Evolutionary conservation across 2,329 filamentous ascomycete genomes (phyloP).

Genomic region (Apiospora sp.): DNA sequence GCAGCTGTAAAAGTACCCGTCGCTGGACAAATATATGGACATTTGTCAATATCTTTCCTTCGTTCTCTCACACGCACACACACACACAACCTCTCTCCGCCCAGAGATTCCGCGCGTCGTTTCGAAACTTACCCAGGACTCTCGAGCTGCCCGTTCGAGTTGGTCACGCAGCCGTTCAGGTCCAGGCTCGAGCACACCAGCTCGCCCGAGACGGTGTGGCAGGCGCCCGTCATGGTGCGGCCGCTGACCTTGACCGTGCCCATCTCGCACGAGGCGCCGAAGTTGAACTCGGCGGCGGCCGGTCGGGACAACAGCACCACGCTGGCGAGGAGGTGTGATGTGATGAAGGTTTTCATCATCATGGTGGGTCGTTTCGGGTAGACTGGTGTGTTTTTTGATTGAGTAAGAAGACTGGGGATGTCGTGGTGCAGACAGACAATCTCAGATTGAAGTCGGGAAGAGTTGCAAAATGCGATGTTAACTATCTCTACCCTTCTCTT

Average conservation of each 20-base stretch:
- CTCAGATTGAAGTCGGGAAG: not conserved
- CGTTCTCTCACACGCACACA: no score
- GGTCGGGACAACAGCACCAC: not conserved
- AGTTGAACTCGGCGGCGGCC: not conserved
- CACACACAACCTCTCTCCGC: no score
- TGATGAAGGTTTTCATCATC: not conserved
- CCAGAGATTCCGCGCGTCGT: no score
- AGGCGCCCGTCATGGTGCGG: constrained; percentile 16
- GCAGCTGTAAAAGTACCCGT: constrained; percentile 18
- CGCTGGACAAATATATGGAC: not conserved
- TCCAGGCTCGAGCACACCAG: constrained; percentile 12
- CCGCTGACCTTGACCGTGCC: constrained; percentile 1
- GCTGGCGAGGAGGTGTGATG: not conserved
- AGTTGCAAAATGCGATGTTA: not conserved
- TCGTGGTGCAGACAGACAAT: not conserved
- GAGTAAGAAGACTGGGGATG: not conserved
- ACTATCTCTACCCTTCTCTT: not conserved
- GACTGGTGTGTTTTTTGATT: no score
- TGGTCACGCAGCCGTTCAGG: not conserved
- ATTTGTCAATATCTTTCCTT: not conserved
- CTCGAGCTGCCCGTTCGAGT: not conserved
- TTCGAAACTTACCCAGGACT: not conserved
- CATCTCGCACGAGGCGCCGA: constrained; percentile 7
- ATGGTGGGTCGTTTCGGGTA: not conserved
- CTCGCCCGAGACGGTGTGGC: not conserved